Percentiles rank a stretch among this genome's conserved stretches.
These are phyloP conservation scores for Hypoxylon sp. DNA, from an alignment of 2,329 filamentous ascomycete genomes.

Conservation along the genomic window DNA sequence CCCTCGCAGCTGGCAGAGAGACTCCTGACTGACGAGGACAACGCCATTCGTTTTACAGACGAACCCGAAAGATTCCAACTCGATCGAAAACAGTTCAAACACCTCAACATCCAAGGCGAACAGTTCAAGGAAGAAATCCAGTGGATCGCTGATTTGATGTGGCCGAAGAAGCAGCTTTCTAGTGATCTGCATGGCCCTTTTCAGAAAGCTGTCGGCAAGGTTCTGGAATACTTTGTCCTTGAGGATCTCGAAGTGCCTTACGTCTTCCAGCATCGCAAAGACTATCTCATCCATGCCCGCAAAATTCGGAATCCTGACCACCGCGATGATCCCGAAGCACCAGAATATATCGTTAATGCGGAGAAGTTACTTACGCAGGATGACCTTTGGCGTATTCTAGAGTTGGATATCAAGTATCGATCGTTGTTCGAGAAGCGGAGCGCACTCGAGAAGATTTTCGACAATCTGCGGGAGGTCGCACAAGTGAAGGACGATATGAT, in stretches of 20 bases:
- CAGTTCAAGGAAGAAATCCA: slow-evolving; percentile 89
- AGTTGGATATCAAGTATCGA: slow-evolving; percentile 94
- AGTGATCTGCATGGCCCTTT: slow-evolving; percentile 84
- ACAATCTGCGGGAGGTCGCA: slow-evolving; percentile 74
- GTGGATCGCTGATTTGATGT: slow-evolving; percentile 93
- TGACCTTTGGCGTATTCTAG: slow-evolving; percentile 94
- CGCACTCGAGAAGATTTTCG: slow-evolving; percentile 81
- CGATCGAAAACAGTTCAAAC: slow-evolving; percentile 88
- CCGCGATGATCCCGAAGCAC: slow-evolving; percentile 76
- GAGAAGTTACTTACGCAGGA: slow-evolving; percentile 93
- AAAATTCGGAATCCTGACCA: slow-evolving; percentile 73
- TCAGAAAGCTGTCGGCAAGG: slow-evolving; percentile 87
- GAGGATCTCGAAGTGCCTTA: slow-evolving; percentile 97
- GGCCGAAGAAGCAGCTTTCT: slow-evolving; percentile 84
- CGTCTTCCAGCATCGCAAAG: slow-evolving; percentile 97
- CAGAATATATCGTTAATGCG: slow-evolving; percentile 80
- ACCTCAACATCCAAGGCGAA: slow-evolving; percentile 82
- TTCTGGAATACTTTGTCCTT: slow-evolving; percentile 93
- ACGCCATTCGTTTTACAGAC: slow-evolving; percentile 87
- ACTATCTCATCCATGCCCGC: slow-evolving; percentile 92
- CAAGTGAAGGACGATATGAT: slow-evolving; percentile 80
- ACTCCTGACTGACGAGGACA: slow-evolving; percentile 95
- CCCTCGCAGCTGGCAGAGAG: slow-evolving; percentile 94
- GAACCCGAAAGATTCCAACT: slow-evolving; percentile 96
- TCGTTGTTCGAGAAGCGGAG: slow-evolving; percentile 94